A percentile compares a stretch with the other conserved stretches of the same genome.
phyloP scores from a whole-genome alignment of 2,329 filamentous ascomycete species.

The Aspergillus pseudonomiae region DNA sequence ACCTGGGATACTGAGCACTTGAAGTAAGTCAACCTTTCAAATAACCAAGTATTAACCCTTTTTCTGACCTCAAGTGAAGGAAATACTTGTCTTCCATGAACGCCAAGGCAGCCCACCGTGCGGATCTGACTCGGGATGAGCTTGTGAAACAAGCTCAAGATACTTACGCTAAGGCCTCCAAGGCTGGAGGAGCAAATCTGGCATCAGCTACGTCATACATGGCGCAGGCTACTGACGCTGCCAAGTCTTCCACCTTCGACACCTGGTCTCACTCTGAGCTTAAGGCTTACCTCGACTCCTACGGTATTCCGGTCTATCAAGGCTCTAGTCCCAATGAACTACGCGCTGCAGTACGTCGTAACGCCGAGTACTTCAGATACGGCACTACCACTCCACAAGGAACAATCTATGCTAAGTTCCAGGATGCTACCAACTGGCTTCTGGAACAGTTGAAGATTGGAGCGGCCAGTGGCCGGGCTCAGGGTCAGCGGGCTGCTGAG shows the following conservation, averaged over 20 bases:
- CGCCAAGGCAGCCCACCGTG: constrained; percentile 62
- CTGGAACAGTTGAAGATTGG: constrained; percentile 53
- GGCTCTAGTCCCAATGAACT: constrained; percentile 70
- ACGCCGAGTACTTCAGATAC: constrained; percentile 76
- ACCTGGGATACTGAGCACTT: constrained; percentile 74
- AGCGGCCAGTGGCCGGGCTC: constrained; percentile 49
- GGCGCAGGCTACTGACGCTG: constrained; percentile 64
- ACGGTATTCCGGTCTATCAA: constrained; percentile 70
- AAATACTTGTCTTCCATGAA: constrained; percentile 54
- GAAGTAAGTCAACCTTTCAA: constrained; percentile 47
- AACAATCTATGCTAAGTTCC: constrained; percentile 67
- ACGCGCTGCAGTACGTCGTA: constrained; percentile 70
- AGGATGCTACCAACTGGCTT: constrained; percentile 50
- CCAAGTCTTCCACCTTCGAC: constrained; percentile 69
- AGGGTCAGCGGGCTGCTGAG: constrained; percentile 54
- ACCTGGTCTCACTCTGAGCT: constrained; percentile 72
- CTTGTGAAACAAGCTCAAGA: constrained; percentile 62
- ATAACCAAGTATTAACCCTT: neutral
- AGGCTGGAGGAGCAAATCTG: constrained; percentile 47
- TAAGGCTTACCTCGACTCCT: constrained; percentile 78
- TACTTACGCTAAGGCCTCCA: constrained; percentile 50
- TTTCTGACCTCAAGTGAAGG: constrained; percentile 30
- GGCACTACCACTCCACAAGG: constrained; percentile 68
- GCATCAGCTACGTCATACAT: constrained; percentile 74
- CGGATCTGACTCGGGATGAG: constrained; percentile 71